Percentiles rank a stretch among this genome's conserved stretches.
Evolutionary conservation across 2,329 filamentous ascomycete species (phyloP).

Genomic region (Conoideocrella luteorostrata): DNA sequence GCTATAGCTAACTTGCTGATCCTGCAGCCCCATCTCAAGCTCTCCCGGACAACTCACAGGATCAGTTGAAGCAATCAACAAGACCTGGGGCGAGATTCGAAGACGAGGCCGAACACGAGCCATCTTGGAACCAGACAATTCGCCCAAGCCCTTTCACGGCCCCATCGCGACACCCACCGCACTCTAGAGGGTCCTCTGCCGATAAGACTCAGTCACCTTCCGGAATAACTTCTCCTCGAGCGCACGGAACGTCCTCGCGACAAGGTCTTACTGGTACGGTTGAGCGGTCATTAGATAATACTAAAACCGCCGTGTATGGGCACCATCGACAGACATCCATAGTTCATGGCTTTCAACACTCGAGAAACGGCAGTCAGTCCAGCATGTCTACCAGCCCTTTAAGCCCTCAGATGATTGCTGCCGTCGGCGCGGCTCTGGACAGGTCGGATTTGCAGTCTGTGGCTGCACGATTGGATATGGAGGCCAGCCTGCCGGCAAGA

Average conservation of each 20-base stretch:
- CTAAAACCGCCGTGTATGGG: conserved; percentile 58
- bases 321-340: conserved; percentile 97
- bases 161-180: conserved; percentile 32
- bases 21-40: conserved; percentile 51
- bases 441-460: conserved; percentile 44
- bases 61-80: conserved; percentile 45
- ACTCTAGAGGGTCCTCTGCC: conserved; percentile 53
- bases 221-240: conserved; percentile 7
- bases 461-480: conserved; percentile 37
- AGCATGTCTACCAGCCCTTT: conserved; percentile 77
- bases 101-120: conserved; percentile 46
- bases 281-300: conserved; percentile 49
- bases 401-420: conserved; percentile 78
- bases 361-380: conserved; percentile 78
- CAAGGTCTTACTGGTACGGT: conserved; percentile 31
- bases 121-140: conserved; percentile 45
- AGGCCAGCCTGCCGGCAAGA: conserved; percentile 31
- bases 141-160: conserved; percentile 38
- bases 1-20: conserved; percentile 5
- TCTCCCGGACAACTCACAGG: conserved; percentile 48
- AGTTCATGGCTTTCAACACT: conserved; percentile 92
- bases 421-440: conserved; percentile 53
- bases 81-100: conserved; percentile 45
- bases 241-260: conserved; percentile 34
- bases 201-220: conserved; percentile 38